Evolutionary conservation across 257 asterid species (phyloP), one percentile per base, ranked within the genome.

Genomic region (Solanum sejunctum): DNA sequence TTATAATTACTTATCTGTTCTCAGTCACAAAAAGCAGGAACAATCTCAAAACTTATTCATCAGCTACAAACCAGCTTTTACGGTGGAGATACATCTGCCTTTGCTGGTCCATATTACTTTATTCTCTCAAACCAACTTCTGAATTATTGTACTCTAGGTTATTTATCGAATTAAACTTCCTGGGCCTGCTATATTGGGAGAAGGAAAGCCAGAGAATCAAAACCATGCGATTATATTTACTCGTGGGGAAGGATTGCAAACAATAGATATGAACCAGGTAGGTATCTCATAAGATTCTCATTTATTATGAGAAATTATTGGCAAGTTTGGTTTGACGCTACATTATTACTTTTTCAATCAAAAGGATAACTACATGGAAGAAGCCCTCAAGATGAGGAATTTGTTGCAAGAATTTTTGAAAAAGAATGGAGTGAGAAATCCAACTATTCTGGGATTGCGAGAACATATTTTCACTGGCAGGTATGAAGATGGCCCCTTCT

Each of bases 181-280:
- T 0, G 99, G 99, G 47, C 92, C 92, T 21, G 95, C 99, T 82
- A 91, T 94, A 85, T 86, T 95, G 87, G 99, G 99, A 64, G 99
- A 94, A 90, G 99, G 99, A 85, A 95, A 95, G 91, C 99, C 99
- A 51, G 99, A 95, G 88, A 95, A 95, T 88, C 99, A 95, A 89
- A 95, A 95, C 89, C 99, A 95, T 90, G 98, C 99, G 58, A 95
- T 95, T 81, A 94, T 95, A 88, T 95, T 95, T 88, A 95, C 99
- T 9, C 98, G 99, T 12, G 99, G 99, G 83, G 99, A 95, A 92
- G 99, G 99, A 85, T 89, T 95, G 94, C 99, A 95, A 87, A 95
- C 99, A 52, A 94, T 95, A 88, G 99, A 95, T 89, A 95, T 95
- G 99, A 95, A 95, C 89, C 99, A 95, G 97, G 99, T 94, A 94